A percentile compares a stretch with the other conserved stretches of the same genome.
Conservation (phyloP, 495 filamentous ascomycete genomes). For the Penicillium desertorum region DNA sequence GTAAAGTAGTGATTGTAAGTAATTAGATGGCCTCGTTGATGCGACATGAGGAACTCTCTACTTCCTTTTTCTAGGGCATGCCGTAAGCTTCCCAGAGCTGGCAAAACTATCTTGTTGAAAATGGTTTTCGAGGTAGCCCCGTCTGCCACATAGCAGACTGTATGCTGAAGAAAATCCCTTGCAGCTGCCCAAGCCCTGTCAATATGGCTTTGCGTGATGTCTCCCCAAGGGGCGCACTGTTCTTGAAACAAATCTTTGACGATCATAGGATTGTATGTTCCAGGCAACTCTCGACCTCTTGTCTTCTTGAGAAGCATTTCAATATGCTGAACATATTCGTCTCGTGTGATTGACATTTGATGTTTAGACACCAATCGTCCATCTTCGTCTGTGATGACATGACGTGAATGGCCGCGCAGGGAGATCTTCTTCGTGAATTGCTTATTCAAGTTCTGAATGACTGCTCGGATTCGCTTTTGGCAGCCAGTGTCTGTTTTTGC, state of each 20-base stretch:
- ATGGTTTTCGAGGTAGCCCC: constrained; percentile 39
- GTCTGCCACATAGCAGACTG: constrained; percentile 36
- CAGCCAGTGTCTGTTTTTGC: constrained; percentile 39
- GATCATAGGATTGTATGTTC: constrained; percentile 52
- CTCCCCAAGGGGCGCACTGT: constrained; percentile 49
- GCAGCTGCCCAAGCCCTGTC: constrained; percentile 36
- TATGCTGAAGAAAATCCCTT: constrained; percentile 36
- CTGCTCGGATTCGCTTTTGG: constrained; percentile 57
- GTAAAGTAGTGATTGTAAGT: constrained; percentile 59
- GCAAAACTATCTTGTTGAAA: constrained; percentile 39
- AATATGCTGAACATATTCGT: constrained; percentile 42
- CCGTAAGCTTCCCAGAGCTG: constrained; percentile 30
- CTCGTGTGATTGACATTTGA: constrained; percentile 30
- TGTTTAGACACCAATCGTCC: constrained; percentile 7
- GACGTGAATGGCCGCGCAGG: constrained; percentile 42
- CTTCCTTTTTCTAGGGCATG: constrained; percentile 26
- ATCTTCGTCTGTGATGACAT: constrained; percentile 12
- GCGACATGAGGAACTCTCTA: constrained; percentile 21
- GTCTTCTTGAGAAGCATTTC: constrained; percentile 38
- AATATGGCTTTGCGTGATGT: constrained; percentile 34
- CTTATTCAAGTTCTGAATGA: constrained; percentile 56
- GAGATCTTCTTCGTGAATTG: constrained; percentile 52
- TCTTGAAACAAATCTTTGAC: constrained; percentile 51
- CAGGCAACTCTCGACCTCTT: constrained; percentile 49
- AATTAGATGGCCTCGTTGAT: constrained; percentile 38